Evolutionary conservation across 2,329 filamentous ascomycete genomes (phyloP), one percentile per base, ranked within the genome.

Genomic region (Zasmidium citrigriseum): DNA sequence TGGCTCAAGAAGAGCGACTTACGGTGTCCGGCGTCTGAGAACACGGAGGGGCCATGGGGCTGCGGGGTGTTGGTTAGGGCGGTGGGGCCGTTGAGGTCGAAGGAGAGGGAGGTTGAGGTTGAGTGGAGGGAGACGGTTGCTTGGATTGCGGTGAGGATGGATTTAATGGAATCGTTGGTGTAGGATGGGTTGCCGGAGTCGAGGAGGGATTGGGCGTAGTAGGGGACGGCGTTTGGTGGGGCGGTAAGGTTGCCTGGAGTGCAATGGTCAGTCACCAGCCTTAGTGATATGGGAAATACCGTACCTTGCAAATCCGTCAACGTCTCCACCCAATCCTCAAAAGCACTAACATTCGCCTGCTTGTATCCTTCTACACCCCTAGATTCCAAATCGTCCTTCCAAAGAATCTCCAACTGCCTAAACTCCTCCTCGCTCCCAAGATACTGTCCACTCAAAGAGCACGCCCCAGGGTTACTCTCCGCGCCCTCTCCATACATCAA

Each of bases 81-180:
- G 18, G 41, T 20, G 1, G 57, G 56, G 18, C 62, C 62, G 21
- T 64, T 62, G 22, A 64, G 54, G 27, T 64, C 61, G 48, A 64
- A 64, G 34, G 62, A 62, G 1, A 64, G 25, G 2, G 59, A 60
- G 1, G 57, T 62, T 22, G 46, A 51, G 11, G 57, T 38, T 4
- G 49, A 49, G 3, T 34, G 18, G 20, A 55, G 14, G 12, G 48
- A 45, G 34, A 62, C 51, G 10, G 49, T 60, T 49, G 38, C 46
- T 20, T 64, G 62, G n/a, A 62, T 46, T 5, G 59, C 62, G 23
- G 53, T 21, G 10, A 46, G 50, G 27, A 62, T 64, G 5, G 27
- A 25, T 4, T 23, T 41, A 1, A 57, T 52, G 5, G 49, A 52
- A 14, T 51, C 29, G 10, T 52, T 29, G 10, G 41, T 56, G 41